Conservation (phyloP, 192 early-diverging fungal genomes). For the Rhizophagus clarus region DNA sequence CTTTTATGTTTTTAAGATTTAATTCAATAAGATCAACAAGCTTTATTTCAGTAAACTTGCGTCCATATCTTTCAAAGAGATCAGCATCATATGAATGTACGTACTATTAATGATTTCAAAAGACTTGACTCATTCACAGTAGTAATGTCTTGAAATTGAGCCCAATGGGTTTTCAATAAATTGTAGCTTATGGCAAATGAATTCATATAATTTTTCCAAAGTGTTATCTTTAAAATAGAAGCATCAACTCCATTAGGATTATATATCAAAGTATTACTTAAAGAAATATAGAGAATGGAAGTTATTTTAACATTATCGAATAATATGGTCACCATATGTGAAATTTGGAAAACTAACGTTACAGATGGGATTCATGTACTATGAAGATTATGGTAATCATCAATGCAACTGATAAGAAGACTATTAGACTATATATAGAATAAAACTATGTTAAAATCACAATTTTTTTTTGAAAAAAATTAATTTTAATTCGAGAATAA, state of each 20-base stretch:
- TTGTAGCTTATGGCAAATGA: background rate
- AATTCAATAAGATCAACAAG: background rate
- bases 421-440: constrained; percentile 1
- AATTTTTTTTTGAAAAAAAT: background rate
- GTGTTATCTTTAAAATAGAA: background rate
- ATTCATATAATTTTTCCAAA: background rate
- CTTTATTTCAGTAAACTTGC: constrained; percentile 1
- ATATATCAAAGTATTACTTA: background rate
- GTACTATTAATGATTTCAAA: background rate
- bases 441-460: background rate
- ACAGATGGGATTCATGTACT: background rate
- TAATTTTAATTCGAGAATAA: no score
- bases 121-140: background rate
- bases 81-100: constrained; percentile 10
- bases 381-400: background rate
- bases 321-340: background rate
- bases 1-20: constrained; percentile 4
- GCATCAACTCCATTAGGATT: background rate
- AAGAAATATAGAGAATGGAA: background rate
- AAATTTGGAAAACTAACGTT: background rate
- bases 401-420: background rate
- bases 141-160: background rate
- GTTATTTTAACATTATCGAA: background rate
- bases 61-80: background rate
- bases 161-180: background rate